Evolutionary conservation across 2,329 filamentous ascomycete genomes (phyloP), one percentile per base, ranked within the genome.

Genomic region (Colletotrichum australisinense): DNA sequence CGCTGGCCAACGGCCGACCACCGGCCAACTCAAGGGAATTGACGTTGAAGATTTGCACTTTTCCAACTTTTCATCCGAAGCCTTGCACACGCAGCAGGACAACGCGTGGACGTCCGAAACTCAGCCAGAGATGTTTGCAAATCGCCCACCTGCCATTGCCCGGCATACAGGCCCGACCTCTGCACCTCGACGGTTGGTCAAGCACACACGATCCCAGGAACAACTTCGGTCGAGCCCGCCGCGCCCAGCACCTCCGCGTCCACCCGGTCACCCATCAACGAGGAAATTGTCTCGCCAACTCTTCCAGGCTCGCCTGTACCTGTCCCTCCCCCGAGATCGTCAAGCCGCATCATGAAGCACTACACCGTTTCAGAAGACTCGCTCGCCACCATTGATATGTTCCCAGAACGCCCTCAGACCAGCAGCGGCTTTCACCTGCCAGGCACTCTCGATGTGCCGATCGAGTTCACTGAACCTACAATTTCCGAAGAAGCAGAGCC

Each of bases 291-390:
- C 75, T 69, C 72, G 56, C 60, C 32, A 32, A 76, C 77, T 12
- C 81, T 74, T 75, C 81, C 65, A 77, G 79, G 78, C 19, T 83
- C 86, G 2, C 84, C 87, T 3, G 42, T 49, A 9, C 42, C 42
- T 49, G 79, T 86, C 14, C 84, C 86, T 4, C 89, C 88, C 5
- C 86, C 87, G 4, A 86, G 90, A 26, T 81, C 86, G 26, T 91
- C 90, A 0, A 92, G 90, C 76, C 87, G 89, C 14, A 81, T 85
- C 16, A 88, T 86, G 9, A 77, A 83, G 24, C 81, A 82, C n/a
- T 83, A 84, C 35, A 77, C 80, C 2, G 56, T 46, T 26, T 38
- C 55, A 26, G 42, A 65, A 26, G 63, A 65, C 32, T 56, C 63
- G 6, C n/a, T 56, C 63, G 63, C 63, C 22, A 56, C 62, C 14